Base-by-base conservation (phyloP, 1,139 yeast species). In the Entelexis sorbosivorans region DNA sequence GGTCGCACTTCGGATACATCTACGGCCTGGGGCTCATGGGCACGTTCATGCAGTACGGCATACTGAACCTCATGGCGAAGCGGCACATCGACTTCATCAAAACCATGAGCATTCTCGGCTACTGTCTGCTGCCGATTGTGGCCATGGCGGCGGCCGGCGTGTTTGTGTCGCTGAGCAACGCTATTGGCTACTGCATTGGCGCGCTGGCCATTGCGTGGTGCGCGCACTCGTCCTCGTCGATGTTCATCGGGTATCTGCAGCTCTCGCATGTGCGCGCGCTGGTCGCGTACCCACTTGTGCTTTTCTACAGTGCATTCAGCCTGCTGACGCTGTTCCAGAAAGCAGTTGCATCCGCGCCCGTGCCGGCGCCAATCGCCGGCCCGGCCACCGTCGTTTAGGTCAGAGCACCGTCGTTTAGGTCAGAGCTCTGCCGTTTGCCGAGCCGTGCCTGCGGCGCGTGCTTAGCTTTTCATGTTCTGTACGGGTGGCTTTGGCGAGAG, bases 11-110 rank as follows among this genome's bases (percentile, higher is more conserved):
- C 66, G 97, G 98, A 3, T 93, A 93, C 67, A 86, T 91, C 51
- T 91, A 91, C 63, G 98, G 98, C 28, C 95, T 91, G 44, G 98
- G 96, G 0, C 70, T 93, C 48, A 81, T 89, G 60, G 99, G 99
- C 14, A 84, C 95, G 2, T 64, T 87, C 17, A 79, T 95, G 39
- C 77, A 88, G 60, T 96, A 89, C 67, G 78, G 78, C 59, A 73
- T 93, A 55, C 82, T 93, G 65, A 87, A 84, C 65, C 73, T 88
- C 58, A 91, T 91, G 99, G 79, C 89, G 22, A 72, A 71, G 40
- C 61, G 63, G 38, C 58, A 77, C 49, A 75, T 85, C 52, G 93
- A 83, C 59, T 73, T 86, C 60, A 69, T 78, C 36, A 74, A 89
- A 57, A 82, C 94, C 0, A 95, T 96, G 10, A 84, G 95, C 8